A percentile compares a stretch with the other conserved stretches of the same genome.
These are phyloP conservation scores for Tricholomella constricta DNA, from an alignment of 768 basidiomycete species.

Conservation along the genomic window DNA sequence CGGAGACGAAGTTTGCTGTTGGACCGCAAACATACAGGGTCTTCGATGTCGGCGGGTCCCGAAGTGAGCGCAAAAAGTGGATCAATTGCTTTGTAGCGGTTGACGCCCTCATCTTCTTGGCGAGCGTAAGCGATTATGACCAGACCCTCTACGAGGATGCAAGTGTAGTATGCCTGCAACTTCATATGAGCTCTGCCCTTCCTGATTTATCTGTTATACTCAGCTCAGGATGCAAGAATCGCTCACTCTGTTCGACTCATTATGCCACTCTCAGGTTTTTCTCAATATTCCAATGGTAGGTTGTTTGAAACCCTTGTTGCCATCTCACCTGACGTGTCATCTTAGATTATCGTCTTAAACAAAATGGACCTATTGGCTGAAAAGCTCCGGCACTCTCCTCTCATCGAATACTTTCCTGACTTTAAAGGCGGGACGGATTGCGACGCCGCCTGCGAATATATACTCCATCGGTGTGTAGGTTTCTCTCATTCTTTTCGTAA, in stretches of 20 bases:
- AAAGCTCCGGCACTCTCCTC: conserved; percentile 80
- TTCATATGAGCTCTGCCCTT: too few species aligned
- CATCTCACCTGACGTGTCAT: background rate
- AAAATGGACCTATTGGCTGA: conserved; percentile 95
- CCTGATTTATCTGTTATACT: too few species aligned
- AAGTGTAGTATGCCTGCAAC: conserved; percentile 48
- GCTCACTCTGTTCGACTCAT: conserved; percentile 90
- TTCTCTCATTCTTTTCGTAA: background rate
- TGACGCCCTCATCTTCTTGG: conserved; percentile 88
- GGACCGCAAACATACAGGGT: conserved; percentile 90
- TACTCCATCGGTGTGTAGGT: conserved; percentile 43
- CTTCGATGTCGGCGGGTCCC: conserved; percentile 86
- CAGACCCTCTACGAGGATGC: background rate
- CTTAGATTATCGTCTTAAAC: conserved; percentile 86
- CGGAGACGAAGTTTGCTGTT: conserved; percentile 92
- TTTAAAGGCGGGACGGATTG: conserved; percentile 82
- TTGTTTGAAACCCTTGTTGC: background rate
- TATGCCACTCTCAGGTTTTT: conserved; percentile 95
- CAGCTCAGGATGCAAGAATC: conserved; percentile 98
- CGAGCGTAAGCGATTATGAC: conserved; percentile 90
- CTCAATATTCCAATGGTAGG: conserved; percentile 86
- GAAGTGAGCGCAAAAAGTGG: conserved; percentile 89
- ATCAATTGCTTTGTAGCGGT: conserved; percentile 93
- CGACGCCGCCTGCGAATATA: conserved; percentile 81
- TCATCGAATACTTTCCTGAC: conserved; percentile 88